phyloP scores from a whole-genome alignment of 2,329 filamentous ascomycete species.

The Zelopaecilomyces penicillatus region DNA sequence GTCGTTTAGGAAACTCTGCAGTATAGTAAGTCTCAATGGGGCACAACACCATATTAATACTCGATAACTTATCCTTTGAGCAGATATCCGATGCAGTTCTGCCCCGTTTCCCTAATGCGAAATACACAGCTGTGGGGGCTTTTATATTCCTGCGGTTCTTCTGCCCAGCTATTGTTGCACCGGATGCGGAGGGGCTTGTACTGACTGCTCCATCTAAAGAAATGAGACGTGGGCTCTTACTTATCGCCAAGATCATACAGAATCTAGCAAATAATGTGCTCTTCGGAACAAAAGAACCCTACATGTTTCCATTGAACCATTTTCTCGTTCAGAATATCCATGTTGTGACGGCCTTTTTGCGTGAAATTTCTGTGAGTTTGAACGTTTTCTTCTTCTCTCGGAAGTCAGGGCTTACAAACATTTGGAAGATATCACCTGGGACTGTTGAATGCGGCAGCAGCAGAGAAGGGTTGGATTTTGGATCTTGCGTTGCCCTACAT shows the following conservation, averaged over 20 bases:
- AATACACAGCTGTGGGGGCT: conserved; percentile 63
- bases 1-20: conserved; percentile 59
- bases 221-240: conserved; percentile 57
- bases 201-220: conserved; percentile 54
- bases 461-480: conserved; percentile 56
- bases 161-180: conserved; percentile 63
- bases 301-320: conserved; percentile 63
- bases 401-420: not conserved
- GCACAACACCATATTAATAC: not conserved
- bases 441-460: conserved; percentile 30
- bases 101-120: conserved; percentile 57
- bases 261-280: conserved; percentile 65
- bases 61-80: not conserved
- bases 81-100: conserved; percentile 57
- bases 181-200: conserved; percentile 59
- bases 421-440: conserved; percentile 37
- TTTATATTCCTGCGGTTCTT: conserved; percentile 67
- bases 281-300: conserved; percentile 63
- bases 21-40: conserved; percentile 41
- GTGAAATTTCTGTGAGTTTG: conserved; percentile 55
- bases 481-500: conserved; percentile 61
- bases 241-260: conserved; percentile 65
- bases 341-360: conserved; percentile 55
- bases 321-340: conserved; percentile 63
- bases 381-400: not conserved